Evolutionary conservation across 371 early-diverging fungal species (phyloP), one percentile per base, ranked within the genome.

Genomic region (Batrachochytrium dendrobatidis): DNA sequence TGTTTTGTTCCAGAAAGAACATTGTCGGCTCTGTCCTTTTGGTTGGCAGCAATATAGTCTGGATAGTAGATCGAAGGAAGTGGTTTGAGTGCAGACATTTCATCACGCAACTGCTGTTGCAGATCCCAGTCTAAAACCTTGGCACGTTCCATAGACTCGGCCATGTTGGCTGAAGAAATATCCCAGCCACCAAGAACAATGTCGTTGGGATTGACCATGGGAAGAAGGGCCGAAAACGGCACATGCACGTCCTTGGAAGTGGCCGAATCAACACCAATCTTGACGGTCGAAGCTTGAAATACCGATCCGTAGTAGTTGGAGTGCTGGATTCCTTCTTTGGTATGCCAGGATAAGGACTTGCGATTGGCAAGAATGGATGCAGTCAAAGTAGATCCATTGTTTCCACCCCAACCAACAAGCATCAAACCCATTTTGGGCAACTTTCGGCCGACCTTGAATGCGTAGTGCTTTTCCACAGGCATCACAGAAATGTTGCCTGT

Each of bases 371-470:
- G 73, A 75, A 95, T 89, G 69, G 93, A 85, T 26, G 98, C 98
- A 51, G 94, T 94, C 63, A 94, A 70, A 55, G 98, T 97, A 59
- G 94, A 89, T 53, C 95, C 98, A 77, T 97, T 97, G 87, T 97
- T 97, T 62, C 98, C 98, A 67, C 95, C 95, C 93, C 92, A 92
- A 33, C 98, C 98, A 65, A 97, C 95, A 77, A 97, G 85, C 95
- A 97, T 93, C 56, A 97, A 75, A 86, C 88, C 89, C 62, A 87
- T 72, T 70, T 69, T 76, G 22, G 93, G 93, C 55, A 94, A 86
- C 53, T 70, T 74, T 68, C 83, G 76, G 34, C 86, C 86, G 63
- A 91, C 90, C 77, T 88, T 85, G 83, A 96, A 94, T 61, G 86
- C 76, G 81, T 90, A 96, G 64, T 72, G 70, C 64, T 85, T 85